Evolutionary conservation across 257 asterid species (phyloP).

Genomic region (Ilex asprella): DNA sequence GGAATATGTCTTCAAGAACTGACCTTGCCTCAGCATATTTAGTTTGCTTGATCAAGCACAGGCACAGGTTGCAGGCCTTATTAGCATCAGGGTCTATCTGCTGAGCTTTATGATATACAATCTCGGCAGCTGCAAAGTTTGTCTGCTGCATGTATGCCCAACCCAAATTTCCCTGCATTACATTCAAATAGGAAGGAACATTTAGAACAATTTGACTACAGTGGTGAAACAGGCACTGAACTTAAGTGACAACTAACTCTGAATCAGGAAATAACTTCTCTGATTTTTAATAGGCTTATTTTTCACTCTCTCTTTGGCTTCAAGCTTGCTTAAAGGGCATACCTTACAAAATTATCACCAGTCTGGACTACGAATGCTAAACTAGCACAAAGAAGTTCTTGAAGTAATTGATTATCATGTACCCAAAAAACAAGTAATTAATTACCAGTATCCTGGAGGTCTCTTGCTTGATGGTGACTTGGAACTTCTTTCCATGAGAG

Average conservation of each 20-base stretch:
- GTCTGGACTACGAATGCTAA: background rate
- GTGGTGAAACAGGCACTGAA: background rate
- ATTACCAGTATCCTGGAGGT: conserved; percentile 77
- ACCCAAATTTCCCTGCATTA: conserved; percentile 75
- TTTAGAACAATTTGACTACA: background rate
- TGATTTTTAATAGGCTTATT: too few species aligned
- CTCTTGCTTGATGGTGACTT: conserved; percentile 78
- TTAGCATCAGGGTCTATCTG: conserved; percentile 76
- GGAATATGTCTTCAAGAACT: conserved; percentile 51
- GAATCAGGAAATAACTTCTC: too few species aligned
- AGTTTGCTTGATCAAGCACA: conserved; percentile 60
- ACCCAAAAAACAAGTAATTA: background rate
- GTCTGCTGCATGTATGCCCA: conserved; percentile 92
- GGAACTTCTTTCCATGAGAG: conserved; percentile 89
- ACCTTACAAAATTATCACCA: too few species aligned
- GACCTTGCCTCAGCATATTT: conserved; percentile 52
- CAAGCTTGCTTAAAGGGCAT: too few species aligned
- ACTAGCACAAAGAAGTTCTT: background rate
- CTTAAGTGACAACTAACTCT: too few species aligned
- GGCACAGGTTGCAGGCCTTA: conserved; percentile 71
- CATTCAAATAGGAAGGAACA: background rate
- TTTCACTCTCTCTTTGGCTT: too few species aligned
- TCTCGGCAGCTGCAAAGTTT: conserved; percentile 60
- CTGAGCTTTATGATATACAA: conserved; percentile 65
- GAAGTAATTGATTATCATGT: conserved; percentile 29